Conservation (phyloP, 257 asterid genomes). For the Solanum habrochaites region DNA sequence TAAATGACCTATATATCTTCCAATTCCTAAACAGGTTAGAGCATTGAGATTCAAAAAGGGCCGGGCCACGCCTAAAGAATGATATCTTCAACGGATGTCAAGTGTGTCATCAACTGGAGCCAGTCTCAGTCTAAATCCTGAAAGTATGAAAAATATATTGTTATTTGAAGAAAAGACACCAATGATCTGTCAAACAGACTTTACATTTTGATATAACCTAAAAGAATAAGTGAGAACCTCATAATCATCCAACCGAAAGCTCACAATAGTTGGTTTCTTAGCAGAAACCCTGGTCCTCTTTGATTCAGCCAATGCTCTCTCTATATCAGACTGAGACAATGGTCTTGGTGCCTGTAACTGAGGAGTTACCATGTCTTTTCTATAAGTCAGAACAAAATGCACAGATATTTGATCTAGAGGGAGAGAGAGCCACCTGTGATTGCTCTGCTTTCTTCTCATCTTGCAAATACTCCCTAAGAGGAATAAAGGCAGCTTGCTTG, state of each 20-base stretch:
- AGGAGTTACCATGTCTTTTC: background rate
- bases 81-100: background rate
- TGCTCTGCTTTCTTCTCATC: conserved; percentile 8
- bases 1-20: background rate
- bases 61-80: background rate
- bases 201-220: background rate
- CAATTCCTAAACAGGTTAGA: background rate
- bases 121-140: background rate
- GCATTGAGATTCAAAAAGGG: background rate
- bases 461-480: conserved; percentile 7
- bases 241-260: background rate
- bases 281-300: background rate
- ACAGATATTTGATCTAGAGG: background rate
- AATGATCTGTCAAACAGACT: background rate
- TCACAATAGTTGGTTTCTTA: background rate
- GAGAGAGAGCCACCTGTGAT: conserved; percentile 1
- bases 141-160: background rate
- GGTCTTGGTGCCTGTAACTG: conserved; percentile 11
- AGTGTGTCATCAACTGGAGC: background rate
- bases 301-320: conserved; percentile 6
- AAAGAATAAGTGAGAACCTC: background rate
- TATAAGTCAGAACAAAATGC: background rate
- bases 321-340: conserved; percentile 11
- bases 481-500: conserved; percentile 15
- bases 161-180: background rate